phyloP scores from a whole-genome alignment of 1,139 yeast genomes.

The Saccharomyces pastorianus region DNA sequence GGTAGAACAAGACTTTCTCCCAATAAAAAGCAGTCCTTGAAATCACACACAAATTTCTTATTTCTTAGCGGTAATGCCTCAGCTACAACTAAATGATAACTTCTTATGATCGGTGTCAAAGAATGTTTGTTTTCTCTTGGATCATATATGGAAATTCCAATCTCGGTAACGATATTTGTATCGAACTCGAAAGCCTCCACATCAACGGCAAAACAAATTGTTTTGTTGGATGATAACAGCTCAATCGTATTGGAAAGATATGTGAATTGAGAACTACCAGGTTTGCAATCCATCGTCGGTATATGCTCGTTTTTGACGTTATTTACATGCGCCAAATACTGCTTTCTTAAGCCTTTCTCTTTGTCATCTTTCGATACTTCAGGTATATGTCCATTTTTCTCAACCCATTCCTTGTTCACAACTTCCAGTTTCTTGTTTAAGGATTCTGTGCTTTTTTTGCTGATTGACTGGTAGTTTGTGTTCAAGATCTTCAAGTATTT shows the following conservation, averaged over 20 bases:
- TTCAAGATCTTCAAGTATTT: background rate
- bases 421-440: background rate
- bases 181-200: conserved; percentile 58
- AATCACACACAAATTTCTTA: conserved; percentile 56
- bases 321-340: conserved; percentile 3
- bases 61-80: conserved; percentile 45
- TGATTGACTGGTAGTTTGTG: background rate
- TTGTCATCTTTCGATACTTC: conserved; percentile 3
- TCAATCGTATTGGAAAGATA: conserved; percentile 22
- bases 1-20: conserved; percentile 45
- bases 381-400: background rate
- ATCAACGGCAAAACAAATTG: conserved; percentile 48
- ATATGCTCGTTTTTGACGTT: conserved; percentile 14
- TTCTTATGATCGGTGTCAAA: conserved; percentile 30
- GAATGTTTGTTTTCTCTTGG: conserved; percentile 37
- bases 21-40: conserved; percentile 47
- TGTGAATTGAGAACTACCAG: conserved; percentile 19
- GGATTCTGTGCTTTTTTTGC: background rate
- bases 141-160: conserved; percentile 62
- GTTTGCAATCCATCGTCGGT: conserved; percentile 19
- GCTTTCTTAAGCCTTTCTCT: background rate
- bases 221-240: conserved; percentile 25
- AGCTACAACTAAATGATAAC: conserved; percentile 49
- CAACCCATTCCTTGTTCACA: background rate
- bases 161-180: conserved; percentile 46